Conservation (phyloP, 805 yeast species). For the Starmera caribaea region DNA sequence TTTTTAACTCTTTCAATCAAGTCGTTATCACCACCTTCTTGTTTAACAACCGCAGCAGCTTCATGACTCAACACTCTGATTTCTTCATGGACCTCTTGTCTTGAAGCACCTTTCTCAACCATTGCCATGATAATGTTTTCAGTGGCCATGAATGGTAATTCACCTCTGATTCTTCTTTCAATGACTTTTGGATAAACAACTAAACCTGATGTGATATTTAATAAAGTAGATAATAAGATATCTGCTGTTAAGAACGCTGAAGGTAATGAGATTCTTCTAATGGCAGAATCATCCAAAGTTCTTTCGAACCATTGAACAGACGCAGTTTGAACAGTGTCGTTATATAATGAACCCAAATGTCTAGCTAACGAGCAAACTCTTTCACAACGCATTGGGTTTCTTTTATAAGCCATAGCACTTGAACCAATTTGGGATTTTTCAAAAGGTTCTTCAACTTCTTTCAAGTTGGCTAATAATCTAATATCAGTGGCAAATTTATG, state of each 20-base stretch:
- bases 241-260: slow-evolving; percentile 96
- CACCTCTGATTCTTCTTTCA: slow-evolving; percentile 89
- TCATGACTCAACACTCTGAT: slow-evolving; percentile 95
- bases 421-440: slow-evolving; percentile 98
- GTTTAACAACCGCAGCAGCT: slow-evolving; percentile 95
- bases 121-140: slow-evolving; percentile 99
- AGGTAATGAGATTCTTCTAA: slow-evolving; percentile 93
- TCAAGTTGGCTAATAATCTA: slow-evolving; percentile 89
- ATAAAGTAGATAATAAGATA: slow-evolving; percentile 78
- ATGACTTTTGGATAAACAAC: slow-evolving; percentile 99
- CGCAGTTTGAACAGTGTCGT: slow-evolving; percentile 92
- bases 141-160: slow-evolving; percentile 98
- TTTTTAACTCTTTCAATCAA: slow-evolving; percentile 78
- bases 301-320: slow-evolving; percentile 99
- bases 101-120: slow-evolving; percentile 95
- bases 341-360: slow-evolving; percentile 85
- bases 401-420: slow-evolving; percentile 97
- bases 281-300: slow-evolving; percentile 96
- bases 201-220: slow-evolving; percentile 88
- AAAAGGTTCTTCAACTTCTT: slow-evolving; percentile 97
- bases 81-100: slow-evolving; percentile 98
- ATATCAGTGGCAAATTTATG: slow-evolving; percentile 98
- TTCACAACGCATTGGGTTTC: slow-evolving; percentile 99
- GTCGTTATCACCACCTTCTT: slow-evolving; percentile 97
- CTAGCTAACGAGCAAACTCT: slow-evolving; percentile 97